Percentiles rank a stretch among this genome's conserved stretches.
Conservation (phyloP, 768 basidiomycete species). For the Tremella yokohamensis region DNA sequence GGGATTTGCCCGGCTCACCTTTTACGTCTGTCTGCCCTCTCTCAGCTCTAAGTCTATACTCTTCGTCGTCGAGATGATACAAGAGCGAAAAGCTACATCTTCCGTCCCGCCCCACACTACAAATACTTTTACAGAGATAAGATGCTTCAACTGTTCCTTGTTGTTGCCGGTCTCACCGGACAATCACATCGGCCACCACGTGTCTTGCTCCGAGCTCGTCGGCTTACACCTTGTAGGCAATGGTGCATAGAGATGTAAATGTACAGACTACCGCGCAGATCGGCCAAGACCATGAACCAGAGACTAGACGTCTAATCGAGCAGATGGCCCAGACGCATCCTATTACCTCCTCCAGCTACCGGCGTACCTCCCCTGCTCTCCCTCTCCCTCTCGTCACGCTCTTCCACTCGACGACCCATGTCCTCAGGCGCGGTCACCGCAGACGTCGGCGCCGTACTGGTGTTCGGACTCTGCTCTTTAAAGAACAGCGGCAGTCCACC, state of each 20-base stretch:
- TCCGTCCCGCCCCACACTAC: too few relatives aligned
- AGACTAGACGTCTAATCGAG: slow-evolving; percentile 25
- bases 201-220: too few relatives aligned
- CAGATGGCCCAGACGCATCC: slow-evolving; percentile 33
- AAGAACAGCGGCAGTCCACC: slow-evolving; percentile 1
- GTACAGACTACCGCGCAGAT: too few relatives aligned
- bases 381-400: not conserved
- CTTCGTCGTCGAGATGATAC: too few relatives aligned
- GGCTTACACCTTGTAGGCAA: too few relatives aligned
- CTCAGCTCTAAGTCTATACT: too few relatives aligned
- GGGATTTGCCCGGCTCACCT: not conserved
- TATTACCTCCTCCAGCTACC: slow-evolving; percentile 16
- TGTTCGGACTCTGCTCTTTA: not conserved
- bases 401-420: not conserved
- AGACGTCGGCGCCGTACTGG: not conserved
- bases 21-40: too few relatives aligned
- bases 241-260: too few relatives aligned
- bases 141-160: not conserved
- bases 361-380: slow-evolving; percentile 5
- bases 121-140: not conserved
- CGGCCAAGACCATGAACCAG: not conserved
- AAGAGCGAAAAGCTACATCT: too few relatives aligned
- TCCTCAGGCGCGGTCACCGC: too few relatives aligned
- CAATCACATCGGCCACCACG: too few relatives aligned
- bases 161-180: not conserved